Evolutionary conservation across 2,329 filamentous ascomycete species (phyloP), one percentile per base, ranked within the genome.

Genomic region (Fusarium sp.): DNA sequence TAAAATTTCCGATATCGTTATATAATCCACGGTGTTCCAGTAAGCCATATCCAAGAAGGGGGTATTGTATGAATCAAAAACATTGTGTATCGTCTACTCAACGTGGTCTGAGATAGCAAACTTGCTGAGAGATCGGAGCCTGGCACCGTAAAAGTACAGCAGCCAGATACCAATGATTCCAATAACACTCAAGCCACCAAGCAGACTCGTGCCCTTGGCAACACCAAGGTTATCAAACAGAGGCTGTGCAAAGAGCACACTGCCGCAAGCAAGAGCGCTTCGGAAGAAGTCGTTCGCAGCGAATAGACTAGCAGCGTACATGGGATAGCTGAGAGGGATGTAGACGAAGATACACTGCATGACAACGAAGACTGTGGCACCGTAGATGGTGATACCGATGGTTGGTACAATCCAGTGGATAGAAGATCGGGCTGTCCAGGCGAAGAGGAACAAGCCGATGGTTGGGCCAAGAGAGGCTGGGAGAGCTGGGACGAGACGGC

Each of bases 281-380:
- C 87, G 82, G 77, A 86, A 84, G 75, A 89, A 86, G 79, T 89
- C 87, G 73, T 89, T 90, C 8, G 83, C 87, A 1, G 88, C 87
- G 73, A 90, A 89, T 24, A 90, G 78, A 51, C 82, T 85, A 40
- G 88, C 87, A 1, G 87, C 86, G 73, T 88, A 88, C 69, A 81
- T 79, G 7, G 86, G 86, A 71, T 88, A 88, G 54, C 80, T 82
- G 22, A 88, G 79, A 1, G 86, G 85, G 18, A 89, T 83, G 77
- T 89, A 89, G 68, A 88, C 81, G 74, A 89, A 89, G 76, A 89
- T 84, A 77, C 85, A 87, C 77, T 89, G 87, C 80, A 88, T 84
- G 57, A 89, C 80, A 61, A 88, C 72, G 72, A 88, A 88, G 32
- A 84, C 84, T 4, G 79, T 80, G 13, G 80, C 83, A 40, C 81